Base-by-base conservation (phyloP, 345 rosid genomes). In the Eucalyptus rudis region DNA sequence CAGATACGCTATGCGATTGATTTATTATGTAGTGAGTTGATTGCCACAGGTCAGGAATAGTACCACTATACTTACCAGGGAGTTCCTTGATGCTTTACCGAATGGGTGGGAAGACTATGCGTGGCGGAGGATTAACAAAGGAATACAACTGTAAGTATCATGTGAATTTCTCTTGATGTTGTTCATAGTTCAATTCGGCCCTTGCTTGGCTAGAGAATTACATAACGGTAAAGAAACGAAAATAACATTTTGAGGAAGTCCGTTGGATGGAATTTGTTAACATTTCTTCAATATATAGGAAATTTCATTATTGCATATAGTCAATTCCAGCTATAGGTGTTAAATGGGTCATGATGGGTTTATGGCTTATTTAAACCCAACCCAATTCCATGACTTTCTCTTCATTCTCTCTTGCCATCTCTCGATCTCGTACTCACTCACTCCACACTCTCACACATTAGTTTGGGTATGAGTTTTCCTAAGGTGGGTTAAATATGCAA, bases 51-150 rank as follows among this genome's bases (percentile, higher is more conserved):
- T 96, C 91, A 93, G 97, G 91, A 96, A 96, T 93, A 98, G 97
- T 89, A 94, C 98, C 79, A 98, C 98, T 1, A 93, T 97, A 91
- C 97, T 98, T 88, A 96, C 99, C n/a, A 94, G 91, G 95, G 99
- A 98, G 88, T 98, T 93, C 92, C 96, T 97, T 90, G 98, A 96
- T 92, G 95, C 98, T 92, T 92, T 97, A 84, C 98, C 98, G 54
- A 95, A 95, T 92, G 99, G 98, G 87, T 98, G 99, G 99, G 96
- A 97, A 92, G 99, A 97, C 64, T 97, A 96, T 88, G 99, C 99
- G 0, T 98, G 99, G 99, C 99, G 91, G 64, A 93, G 98, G 92
- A 96, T 98, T 91, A 98, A 98, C 90, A 97, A 96, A 91, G 99
- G 99, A 92, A 91, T 94, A 80, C 95, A 89, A 47, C 96, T 98